Percentiles rank a stretch among this genome's conserved stretches.
These are phyloP conservation scores for Aspergillus affinis DNA, from an alignment of 495 filamentous ascomycete species.

Conservation along the genomic window DNA sequence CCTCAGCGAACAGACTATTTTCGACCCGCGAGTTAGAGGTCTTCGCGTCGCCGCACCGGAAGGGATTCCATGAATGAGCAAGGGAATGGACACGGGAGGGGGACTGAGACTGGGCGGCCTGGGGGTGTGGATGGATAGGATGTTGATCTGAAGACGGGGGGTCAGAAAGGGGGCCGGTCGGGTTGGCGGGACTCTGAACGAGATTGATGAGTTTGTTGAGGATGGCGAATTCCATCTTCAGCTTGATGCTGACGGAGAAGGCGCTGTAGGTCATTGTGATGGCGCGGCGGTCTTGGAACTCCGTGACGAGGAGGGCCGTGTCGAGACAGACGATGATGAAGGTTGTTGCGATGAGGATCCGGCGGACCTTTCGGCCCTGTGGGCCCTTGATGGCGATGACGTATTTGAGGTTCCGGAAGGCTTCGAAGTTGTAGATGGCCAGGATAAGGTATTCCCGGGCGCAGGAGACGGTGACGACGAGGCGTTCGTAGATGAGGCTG, in stretches of 20 bases:
- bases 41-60: background rate
- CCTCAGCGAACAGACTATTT: background rate
- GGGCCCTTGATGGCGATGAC: slow-evolving; percentile 27
- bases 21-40: background rate
- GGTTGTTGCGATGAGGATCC: slow-evolving; percentile 46
- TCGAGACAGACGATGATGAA: slow-evolving; percentile 40
- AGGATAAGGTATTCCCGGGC: slow-evolving; percentile 50
- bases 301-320: slow-evolving; percentile 28
- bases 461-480: slow-evolving; percentile 41
- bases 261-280: slow-evolving; percentile 45
- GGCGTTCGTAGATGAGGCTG: slow-evolving; percentile 37
- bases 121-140: background rate
- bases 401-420: slow-evolving; percentile 33
- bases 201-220: slow-evolving; percentile 45
- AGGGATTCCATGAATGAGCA: background rate
- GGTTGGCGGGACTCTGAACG: background rate
- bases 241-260: slow-evolving; percentile 50
- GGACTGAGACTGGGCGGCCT: background rate
- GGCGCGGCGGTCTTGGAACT: slow-evolving; percentile 36
- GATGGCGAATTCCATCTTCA: slow-evolving; percentile 52
- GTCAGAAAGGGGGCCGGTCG: background rate
- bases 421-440: slow-evolving; percentile 48
- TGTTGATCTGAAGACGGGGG: background rate
- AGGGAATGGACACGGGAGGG: background rate
- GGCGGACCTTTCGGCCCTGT: slow-evolving; percentile 34